These are phyloP conservation scores for Gossypium thurberi DNA, from an alignment of 345 rosid genomes.

Conservation along the genomic window DNA sequence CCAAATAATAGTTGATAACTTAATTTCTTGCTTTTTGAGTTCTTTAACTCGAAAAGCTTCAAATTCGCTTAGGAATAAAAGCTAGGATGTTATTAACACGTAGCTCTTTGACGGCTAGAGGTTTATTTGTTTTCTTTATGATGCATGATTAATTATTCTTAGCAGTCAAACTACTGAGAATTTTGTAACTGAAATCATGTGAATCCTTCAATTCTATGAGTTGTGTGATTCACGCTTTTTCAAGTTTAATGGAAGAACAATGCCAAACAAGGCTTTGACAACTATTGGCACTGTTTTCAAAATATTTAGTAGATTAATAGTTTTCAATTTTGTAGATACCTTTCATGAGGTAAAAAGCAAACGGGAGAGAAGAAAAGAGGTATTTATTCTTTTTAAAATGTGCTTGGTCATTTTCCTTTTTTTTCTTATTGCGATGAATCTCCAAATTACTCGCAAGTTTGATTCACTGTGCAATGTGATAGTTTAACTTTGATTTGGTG, in stretches of 20 bases:
- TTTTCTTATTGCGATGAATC: neutral
- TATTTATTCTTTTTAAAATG: conserved; percentile 5
- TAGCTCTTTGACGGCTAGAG: neutral
- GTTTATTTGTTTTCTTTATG: neutral
- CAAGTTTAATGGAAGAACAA: neutral
- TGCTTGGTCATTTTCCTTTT: neutral
- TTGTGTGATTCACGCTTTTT: neutral
- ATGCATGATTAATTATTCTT: neutral
- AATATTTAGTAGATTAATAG: neutral
- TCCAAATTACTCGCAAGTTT: neutral
- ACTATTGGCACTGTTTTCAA: neutral
- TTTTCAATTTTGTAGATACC: conserved; percentile 35
- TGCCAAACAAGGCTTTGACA: neutral
- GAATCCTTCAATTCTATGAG: neutral
- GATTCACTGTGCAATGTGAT: neutral
- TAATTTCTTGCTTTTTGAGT: neutral
- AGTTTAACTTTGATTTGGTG: neutral
- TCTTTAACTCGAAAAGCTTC: neutral
- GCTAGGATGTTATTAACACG: neutral
- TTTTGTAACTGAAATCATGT: neutral
- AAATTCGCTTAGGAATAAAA: neutral
- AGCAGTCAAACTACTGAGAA: neutral
- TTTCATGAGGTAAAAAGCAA: conserved; percentile 64
- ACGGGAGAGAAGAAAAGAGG: conserved; percentile 59
- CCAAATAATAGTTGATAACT: neutral